Evolutionary conservation across 2,329 filamentous ascomycete species (phyloP).

Genomic region (Aspergillus spinulosporus): DNA sequence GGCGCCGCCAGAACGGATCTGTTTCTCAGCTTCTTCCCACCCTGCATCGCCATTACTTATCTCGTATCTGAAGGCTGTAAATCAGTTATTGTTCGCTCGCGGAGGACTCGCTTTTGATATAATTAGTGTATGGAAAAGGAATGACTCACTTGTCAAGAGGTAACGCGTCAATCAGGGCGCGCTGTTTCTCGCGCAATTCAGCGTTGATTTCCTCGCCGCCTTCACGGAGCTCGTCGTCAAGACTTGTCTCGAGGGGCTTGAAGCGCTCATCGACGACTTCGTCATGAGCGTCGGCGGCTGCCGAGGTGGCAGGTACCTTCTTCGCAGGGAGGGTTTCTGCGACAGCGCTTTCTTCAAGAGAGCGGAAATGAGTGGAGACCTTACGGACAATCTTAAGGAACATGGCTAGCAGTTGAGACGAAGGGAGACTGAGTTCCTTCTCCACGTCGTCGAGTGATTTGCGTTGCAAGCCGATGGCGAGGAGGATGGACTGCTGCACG

Average conservation of each 20-base stretch:
- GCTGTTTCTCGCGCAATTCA: constrained; percentile 74
- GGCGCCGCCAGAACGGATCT: constrained; percentile 61
- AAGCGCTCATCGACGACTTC: constrained; percentile 67
- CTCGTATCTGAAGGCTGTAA: constrained; percentile 43
- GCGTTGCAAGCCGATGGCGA: constrained; percentile 87
- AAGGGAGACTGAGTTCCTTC: constrained; percentile 71
- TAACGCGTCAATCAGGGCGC: constrained; percentile 84
- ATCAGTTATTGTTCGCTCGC: constrained; percentile 44
- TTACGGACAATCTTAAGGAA: constrained; percentile 96
- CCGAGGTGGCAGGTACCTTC: constrained; percentile 38
- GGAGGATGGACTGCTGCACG: constrained; percentile 82
- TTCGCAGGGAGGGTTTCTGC: constrained; percentile 64
- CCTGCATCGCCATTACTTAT: constrained; percentile 49
- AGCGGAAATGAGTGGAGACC: constrained; percentile 74
- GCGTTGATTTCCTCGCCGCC: constrained; percentile 74
- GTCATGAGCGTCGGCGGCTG: constrained; percentile 63
- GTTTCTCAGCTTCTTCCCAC: constrained; percentile 69
- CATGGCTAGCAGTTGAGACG: constrained; percentile 86
- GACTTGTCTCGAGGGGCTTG: constrained; percentile 66
- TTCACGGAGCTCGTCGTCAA: constrained; percentile 82
- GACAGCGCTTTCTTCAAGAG: constrained; percentile 71
- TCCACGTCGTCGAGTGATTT: constrained; percentile 82
- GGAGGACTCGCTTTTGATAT: background rate
- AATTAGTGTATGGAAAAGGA: background rate
- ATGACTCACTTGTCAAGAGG: constrained; percentile 76